These are phyloP conservation scores for Eragrostis nindensis DNA, from an alignment of 176 grass and related monocot genomes.

Conservation along the genomic window DNA sequence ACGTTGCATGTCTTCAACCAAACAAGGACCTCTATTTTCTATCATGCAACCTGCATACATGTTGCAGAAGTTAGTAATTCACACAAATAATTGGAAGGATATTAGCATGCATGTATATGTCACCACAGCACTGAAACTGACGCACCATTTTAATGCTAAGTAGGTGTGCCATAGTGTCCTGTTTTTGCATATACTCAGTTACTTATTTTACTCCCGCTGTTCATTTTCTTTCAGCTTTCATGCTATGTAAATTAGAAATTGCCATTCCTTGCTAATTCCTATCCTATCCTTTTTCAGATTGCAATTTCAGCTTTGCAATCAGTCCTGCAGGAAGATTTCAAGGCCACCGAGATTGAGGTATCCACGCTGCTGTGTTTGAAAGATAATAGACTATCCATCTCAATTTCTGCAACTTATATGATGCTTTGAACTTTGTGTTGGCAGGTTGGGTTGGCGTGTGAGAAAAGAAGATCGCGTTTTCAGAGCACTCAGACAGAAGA, in stretches of 20 bases:
- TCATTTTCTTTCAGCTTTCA: background rate
- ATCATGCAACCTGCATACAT: too few relatives aligned
- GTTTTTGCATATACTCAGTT: background rate
- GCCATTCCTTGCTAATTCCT: constrained; percentile 26
- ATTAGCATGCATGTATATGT: too few relatives aligned
- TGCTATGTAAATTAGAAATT: background rate
- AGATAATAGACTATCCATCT: background rate
- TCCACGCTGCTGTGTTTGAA: constrained; percentile 15
- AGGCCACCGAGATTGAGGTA: constrained; percentile 92
- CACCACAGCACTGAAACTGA: too few relatives aligned
- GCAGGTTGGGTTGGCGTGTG: constrained; percentile 90
- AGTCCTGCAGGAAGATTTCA: constrained; percentile 96
- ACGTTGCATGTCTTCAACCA: constrained; percentile 5
- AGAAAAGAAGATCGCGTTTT: constrained; percentile 73
- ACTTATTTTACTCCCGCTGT: background rate
- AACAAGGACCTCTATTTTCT: too few relatives aligned
- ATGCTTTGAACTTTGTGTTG: constrained; percentile 26
- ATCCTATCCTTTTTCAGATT: constrained; percentile 50
- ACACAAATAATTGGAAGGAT: too few relatives aligned
- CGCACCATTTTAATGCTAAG: too few relatives aligned
- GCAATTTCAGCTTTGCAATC: constrained; percentile 93
- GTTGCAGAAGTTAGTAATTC: too few relatives aligned
- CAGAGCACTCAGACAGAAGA: constrained; percentile 76
- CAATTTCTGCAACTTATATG: background rate
- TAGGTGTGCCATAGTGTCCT: background rate